Evolutionary conservation across 164 flowering plant genomes (phyloP), one percentile per base, ranked within the genome.

Genomic region (Macadamia integrifolia): DNA sequence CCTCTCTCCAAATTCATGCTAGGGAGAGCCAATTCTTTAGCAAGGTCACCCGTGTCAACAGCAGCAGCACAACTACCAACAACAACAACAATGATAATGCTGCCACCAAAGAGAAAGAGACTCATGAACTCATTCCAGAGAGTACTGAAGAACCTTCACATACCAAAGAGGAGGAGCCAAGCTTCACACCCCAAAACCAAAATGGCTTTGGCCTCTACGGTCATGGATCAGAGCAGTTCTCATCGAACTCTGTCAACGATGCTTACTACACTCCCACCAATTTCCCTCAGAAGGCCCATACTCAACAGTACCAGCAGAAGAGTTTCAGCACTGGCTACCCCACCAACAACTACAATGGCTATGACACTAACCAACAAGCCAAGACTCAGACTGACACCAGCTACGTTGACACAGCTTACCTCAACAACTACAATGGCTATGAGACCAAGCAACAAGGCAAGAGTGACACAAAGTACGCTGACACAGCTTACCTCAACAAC

Each of bases 381-480:
- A 46, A 3, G 48, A 62, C 23, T 59, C 42, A 32, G 52, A 35
- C 2, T 46, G 48, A 56, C 50, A 60, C 70, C 12, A 60, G 58
- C 58, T 60, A 18, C 29, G 1, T 50, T 23, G 58, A 49, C 58
- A 60, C 31, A 9, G 71, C 30, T 46, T 49, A 29, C 31, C 14
- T 30, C 71, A 32, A 31, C 23, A 49, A 52, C 58, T n/a, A 8
- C 60, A 56, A 35, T 32, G 62, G 52, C 56, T 42, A 71, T 42
- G 55, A 23, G 61, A 53, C 2, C 42, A 58, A 66, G 60, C 59
- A 44, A 43, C 71, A 83, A 49, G 85, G 84, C 35, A 74, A 78
- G 83, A 84, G 87, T 61, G 85, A 84, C 74, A 84, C 85, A 11
- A 74, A 79, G 67, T 77, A 70, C 58, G 0, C 83, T 69, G 85